Percentiles rank a stretch among this genome's conserved stretches.
These are phyloP conservation scores for Geotrichum cucujoidarum DNA, from an alignment of 1,139 yeast species.

Conservation along the genomic window DNA sequence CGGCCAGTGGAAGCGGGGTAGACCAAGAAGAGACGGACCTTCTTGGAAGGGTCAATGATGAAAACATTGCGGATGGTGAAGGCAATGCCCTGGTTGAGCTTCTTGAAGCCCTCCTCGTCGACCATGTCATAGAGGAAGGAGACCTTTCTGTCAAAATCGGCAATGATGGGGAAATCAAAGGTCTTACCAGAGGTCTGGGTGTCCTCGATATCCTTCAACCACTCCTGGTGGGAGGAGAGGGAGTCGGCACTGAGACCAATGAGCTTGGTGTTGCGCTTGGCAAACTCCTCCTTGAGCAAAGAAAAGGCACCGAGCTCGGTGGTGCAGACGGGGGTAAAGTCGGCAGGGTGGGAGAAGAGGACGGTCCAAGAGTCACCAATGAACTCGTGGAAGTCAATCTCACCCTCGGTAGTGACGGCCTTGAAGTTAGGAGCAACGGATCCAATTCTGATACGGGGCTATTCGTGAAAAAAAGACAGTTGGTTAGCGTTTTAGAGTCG, in stretches of 20 bases:
- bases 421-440: constrained; percentile 79
- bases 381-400: constrained; percentile 74
- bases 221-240: constrained; percentile 66
- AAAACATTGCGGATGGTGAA: constrained; percentile 85
- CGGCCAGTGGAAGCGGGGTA: constrained; percentile 93
- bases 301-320: constrained; percentile 93
- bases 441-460: constrained; percentile 52
- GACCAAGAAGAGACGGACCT: constrained; percentile 72
- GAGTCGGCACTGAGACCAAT: constrained; percentile 82
- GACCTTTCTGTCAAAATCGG: constrained; percentile 74
- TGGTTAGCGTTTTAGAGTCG: no score
- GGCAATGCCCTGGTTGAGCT: constrained; percentile 60
- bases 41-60: constrained; percentile 81
- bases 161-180: constrained; percentile 81
- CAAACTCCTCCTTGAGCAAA: constrained; percentile 74
- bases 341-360: constrained; percentile 88
- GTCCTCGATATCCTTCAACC: constrained; percentile 88
- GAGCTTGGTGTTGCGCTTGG: constrained; percentile 72
- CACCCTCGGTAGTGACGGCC: constrained; percentile 73
- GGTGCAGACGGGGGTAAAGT: constrained; percentile 92
- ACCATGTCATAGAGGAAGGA: constrained; percentile 86
- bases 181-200: constrained; percentile 57
- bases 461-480: not conserved
- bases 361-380: constrained; percentile 80
- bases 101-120: constrained; percentile 80